These are phyloP conservation scores for Rubia yunnanensis DNA, from an alignment of 257 asterid species.

Conservation along the genomic window DNA sequence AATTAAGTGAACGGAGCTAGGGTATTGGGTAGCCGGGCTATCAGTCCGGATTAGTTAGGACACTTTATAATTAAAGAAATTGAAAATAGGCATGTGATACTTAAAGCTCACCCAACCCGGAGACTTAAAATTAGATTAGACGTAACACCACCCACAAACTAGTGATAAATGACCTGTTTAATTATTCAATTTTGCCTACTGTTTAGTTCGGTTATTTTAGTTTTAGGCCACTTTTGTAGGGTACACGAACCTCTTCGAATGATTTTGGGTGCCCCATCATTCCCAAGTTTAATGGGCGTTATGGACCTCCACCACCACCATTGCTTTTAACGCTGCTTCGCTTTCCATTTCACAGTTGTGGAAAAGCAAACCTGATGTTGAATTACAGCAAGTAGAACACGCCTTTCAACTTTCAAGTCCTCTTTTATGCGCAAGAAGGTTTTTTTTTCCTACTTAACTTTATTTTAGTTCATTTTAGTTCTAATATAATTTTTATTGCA, in stretches of 20 bases:
- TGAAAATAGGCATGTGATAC: slow-evolving; percentile 8
- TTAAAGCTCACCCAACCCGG: slow-evolving; percentile 7
- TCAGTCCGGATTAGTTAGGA: background rate
- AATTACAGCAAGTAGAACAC: background rate
- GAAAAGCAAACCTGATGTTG: background rate
- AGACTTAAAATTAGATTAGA: background rate
- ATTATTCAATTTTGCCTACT: background rate
- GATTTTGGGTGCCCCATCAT: background rate
- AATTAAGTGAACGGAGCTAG: too few relatives aligned
- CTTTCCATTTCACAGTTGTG: background rate
- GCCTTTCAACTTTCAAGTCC: background rate
- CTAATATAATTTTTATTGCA: too few relatives aligned
- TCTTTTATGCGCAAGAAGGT: background rate
- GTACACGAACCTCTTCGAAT: slow-evolving; percentile 1
- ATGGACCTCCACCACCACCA: background rate
- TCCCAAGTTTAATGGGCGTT: background rate
- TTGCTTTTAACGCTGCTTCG: background rate
- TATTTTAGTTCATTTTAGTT: too few relatives aligned
- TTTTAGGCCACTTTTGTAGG: slow-evolving; percentile 8
- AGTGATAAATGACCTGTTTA: background rate
- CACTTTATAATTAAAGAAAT: background rate
- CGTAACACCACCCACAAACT: background rate
- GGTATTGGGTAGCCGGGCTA: background rate
- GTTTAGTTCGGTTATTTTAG: background rate
- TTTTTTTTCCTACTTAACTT: too few relatives aligned